Conservation (phyloP, 2,329 filamentous ascomycete species). For the Chaetomium olivaceum region DNA sequence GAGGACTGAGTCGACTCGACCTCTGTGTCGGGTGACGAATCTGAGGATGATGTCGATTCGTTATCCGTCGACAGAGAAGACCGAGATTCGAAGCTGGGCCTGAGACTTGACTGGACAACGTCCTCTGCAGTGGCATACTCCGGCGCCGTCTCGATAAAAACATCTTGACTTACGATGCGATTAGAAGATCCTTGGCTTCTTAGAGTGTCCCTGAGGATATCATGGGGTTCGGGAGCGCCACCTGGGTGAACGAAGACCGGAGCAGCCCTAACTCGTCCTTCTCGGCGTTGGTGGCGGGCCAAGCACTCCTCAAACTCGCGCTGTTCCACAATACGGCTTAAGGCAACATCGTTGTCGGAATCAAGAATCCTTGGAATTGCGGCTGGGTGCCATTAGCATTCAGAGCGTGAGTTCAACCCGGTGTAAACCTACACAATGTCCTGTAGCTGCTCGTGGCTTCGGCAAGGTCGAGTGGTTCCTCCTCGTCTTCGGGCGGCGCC, state of each 20-base stretch:
- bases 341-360: slow-evolving; percentile 13
- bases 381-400: neutral
- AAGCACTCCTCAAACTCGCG: slow-evolving; percentile 18
- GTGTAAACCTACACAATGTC: neutral
- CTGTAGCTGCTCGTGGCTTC: slow-evolving; percentile 8
- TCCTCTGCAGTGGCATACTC: neutral
- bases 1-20: neutral
- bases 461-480: neutral
- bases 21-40: slow-evolving; percentile 2
- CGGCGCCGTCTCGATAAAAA: neutral
- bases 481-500: no score
- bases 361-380: slow-evolving; percentile 15
- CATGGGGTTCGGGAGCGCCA: neutral
- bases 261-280: slow-evolving; percentile 13
- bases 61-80: neutral
- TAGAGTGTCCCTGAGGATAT: neutral
- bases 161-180: neutral
- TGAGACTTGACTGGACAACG: neutral
- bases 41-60: slow-evolving; percentile 9
- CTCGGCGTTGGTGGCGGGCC: neutral
- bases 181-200: neutral
- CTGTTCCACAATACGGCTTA: slow-evolving; percentile 17
- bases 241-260: slow-evolving; percentile 10
- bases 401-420: no score
- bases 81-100: neutral